Percentiles rank a stretch among this genome's conserved stretches.
These are phyloP conservation scores for Claviceps quebecensis DNA, from an alignment of 2,329 filamentous ascomycete genomes.

Conservation along the genomic window DNA sequence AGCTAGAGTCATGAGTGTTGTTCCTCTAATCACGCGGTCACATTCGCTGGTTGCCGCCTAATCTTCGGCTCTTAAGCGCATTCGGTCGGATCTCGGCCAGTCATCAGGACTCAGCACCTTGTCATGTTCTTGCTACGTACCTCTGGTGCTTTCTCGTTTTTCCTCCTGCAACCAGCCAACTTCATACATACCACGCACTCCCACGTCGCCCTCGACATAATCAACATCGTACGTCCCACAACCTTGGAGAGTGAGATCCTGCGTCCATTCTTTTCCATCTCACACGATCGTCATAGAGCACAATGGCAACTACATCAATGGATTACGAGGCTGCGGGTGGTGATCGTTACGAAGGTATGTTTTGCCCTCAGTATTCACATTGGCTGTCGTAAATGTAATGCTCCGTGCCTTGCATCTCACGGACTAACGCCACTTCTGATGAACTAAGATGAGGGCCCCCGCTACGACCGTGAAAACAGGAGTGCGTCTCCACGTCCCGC, in stretches of 20 bases:
- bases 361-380: neutral
- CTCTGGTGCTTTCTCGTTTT: conserved; percentile 5
- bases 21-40: neutral
- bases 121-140: neutral
- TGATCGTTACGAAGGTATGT: conserved; percentile 49
- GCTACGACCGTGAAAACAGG: conserved; percentile 53
- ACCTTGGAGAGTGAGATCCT: neutral
- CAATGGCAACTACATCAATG: conserved; percentile 53
- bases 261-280: conserved; percentile 6
- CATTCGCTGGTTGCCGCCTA: conserved; percentile 3
- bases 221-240: neutral
- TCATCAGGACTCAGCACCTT: conserved; percentile 1
- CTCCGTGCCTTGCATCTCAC: neutral
- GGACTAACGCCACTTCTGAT: neutral
- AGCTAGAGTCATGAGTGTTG: neutral
- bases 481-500: conserved; percentile 49
- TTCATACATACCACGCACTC: conserved; percentile 1
- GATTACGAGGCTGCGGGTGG: conserved; percentile 56
- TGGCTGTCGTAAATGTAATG: neutral
- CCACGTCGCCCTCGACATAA: conserved; percentile 1
- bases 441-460: conserved; percentile 44
- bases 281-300: conserved; percentile 4
- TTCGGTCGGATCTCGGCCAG: neutral
- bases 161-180: conserved; percentile 1
- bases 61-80: conserved; percentile 5